phyloP scores from a whole-genome alignment of 805 yeast species.

The Phaffomyces thermotolerans region DNA sequence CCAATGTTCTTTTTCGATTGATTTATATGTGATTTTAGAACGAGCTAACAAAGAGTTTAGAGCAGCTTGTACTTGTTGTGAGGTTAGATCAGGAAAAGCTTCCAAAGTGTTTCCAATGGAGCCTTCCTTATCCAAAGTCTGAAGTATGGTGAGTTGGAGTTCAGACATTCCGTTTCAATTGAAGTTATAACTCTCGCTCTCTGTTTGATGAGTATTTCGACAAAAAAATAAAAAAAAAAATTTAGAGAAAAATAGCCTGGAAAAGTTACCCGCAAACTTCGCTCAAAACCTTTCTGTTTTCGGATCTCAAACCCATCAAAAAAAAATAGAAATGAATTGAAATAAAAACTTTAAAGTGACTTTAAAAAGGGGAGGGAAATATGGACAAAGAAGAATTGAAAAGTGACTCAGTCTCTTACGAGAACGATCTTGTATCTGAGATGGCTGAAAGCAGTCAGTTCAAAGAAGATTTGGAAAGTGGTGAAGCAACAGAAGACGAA shows the following conservation, averaged over 20 bases:
- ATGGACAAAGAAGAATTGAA: background rate
- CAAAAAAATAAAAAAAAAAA: background rate
- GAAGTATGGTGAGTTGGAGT: constrained; percentile 54
- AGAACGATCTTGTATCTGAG: background rate
- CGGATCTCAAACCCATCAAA: background rate
- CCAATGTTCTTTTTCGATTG: constrained; percentile 73
- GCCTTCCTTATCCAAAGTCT: constrained; percentile 55
- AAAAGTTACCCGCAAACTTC: background rate
- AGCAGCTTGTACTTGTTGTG: constrained; percentile 71
- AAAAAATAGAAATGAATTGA: background rate
- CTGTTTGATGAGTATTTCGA: background rate
- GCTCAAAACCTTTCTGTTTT: background rate
- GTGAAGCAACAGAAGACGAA: constrained; percentile 8
- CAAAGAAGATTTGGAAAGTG: background rate
- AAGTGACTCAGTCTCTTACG: background rate
- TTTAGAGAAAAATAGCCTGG: background rate
- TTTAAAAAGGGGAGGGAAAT: too few species aligned
- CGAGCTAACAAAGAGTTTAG: constrained; percentile 81
- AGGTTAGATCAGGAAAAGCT: constrained; percentile 57
- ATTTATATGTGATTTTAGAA: constrained; percentile 66
- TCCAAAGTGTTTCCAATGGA: constrained; percentile 62
- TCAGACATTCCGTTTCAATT: constrained; percentile 45
- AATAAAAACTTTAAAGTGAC: too few species aligned
- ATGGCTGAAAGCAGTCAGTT: background rate
- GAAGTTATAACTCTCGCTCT: too few species aligned